Percentiles rank a stretch among this genome's conserved stretches.
phyloP scores from a whole-genome alignment of 2,329 filamentous ascomycete genomes.

The Pyricularia pennisetigena region DNA sequence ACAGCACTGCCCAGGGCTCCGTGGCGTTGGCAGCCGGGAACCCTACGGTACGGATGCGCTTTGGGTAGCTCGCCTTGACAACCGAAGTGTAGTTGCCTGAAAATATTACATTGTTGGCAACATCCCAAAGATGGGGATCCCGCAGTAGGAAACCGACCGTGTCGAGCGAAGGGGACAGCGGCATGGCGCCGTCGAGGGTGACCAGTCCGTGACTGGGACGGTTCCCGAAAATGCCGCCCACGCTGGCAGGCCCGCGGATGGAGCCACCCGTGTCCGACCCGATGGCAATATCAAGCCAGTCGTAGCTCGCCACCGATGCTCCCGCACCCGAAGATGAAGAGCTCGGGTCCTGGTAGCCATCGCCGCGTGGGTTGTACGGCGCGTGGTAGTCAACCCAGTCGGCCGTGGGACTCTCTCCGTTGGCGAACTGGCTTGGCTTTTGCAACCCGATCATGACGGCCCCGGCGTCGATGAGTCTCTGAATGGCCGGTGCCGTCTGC shows the following conservation, averaged over 20 bases:
- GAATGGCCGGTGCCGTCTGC: constrained; percentile 39
- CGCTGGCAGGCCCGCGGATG: constrained; percentile 6
- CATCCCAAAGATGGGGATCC: constrained; percentile 23
- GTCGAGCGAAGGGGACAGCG: constrained; percentile 29
- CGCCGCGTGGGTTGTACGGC: constrained; percentile 34
- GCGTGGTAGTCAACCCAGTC: constrained; percentile 34
- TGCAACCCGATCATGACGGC: constrained; percentile 39
- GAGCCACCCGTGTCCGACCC: constrained; percentile 26
- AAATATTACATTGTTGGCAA: constrained; percentile 21
- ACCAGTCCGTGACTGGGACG: constrained; percentile 31
- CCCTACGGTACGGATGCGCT: constrained; percentile 18
- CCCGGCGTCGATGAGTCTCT: constrained; percentile 49
- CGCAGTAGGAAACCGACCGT: constrained; percentile 32
- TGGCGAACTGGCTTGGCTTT: constrained; percentile 36
- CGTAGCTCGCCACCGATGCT: constrained; percentile 27
- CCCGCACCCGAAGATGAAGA: constrained; percentile 33
- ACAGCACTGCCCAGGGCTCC: constrained; percentile 10
- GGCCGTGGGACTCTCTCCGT: constrained; percentile 31
- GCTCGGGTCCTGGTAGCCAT: constrained; percentile 34
- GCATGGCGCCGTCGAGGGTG: constrained; percentile 28
- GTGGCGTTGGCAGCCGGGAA: constrained; percentile 14
- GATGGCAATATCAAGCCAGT: constrained; percentile 33
- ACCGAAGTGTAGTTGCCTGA: constrained; percentile 22
- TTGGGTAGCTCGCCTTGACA: constrained; percentile 14
- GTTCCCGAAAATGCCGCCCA: constrained; percentile 33